Evolutionary conservation across 192 early-diverging fungal genomes (phyloP).

Genomic region (Coemansia asiatica): DNA sequence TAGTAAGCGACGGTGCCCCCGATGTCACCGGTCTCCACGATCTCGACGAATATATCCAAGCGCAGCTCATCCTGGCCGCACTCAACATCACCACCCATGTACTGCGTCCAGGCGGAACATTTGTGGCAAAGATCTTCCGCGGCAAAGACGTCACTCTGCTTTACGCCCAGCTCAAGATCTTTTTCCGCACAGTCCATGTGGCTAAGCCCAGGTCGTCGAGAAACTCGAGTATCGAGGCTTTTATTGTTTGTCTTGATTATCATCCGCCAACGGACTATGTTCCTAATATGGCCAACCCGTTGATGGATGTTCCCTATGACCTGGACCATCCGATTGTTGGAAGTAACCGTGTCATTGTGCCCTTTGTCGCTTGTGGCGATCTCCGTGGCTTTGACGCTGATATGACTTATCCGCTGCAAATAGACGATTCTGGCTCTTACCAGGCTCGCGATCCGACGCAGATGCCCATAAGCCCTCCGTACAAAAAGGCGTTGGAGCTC

Average conservation of each 20-base stretch:
- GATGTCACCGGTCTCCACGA: slow-evolving; percentile 98
- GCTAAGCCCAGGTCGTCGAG: slow-evolving; percentile 92
- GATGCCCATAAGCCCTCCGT: slow-evolving; percentile 84
- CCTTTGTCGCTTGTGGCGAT: slow-evolving; percentile 92
- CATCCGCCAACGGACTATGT: slow-evolving; percentile 78
- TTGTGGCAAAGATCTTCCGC: slow-evolving; percentile 98
- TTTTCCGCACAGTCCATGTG: slow-evolving; percentile 88
- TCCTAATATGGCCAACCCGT: slow-evolving; percentile 87
- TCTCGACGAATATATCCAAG: slow-evolving; percentile 99
- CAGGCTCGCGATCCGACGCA: slow-evolving; percentile 71
- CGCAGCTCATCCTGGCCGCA: slow-evolving; percentile 91
- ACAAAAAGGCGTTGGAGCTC: slow-evolving; percentile 77
- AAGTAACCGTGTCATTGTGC: slow-evolving; percentile 76
- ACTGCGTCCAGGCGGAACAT: slow-evolving; percentile 83
- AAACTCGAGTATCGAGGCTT: slow-evolving; percentile 91
- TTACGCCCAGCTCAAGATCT: slow-evolving; percentile 86
- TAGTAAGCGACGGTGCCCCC: slow-evolving; percentile 94
- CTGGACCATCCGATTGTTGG: slow-evolving; percentile 66
- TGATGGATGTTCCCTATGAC: slow-evolving; percentile 80
- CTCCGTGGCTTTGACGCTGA: slow-evolving; percentile 87
- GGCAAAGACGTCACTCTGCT: slow-evolving; percentile 92
- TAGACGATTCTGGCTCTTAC: slow-evolving; percentile 49
- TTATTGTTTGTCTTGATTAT: slow-evolving; percentile 92
- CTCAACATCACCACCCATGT: slow-evolving; percentile 97
- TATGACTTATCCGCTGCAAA: slow-evolving; percentile 74